Base-by-base conservation (phyloP, 208 protist genomes). In the Leishmania martiniquensis region DNA sequence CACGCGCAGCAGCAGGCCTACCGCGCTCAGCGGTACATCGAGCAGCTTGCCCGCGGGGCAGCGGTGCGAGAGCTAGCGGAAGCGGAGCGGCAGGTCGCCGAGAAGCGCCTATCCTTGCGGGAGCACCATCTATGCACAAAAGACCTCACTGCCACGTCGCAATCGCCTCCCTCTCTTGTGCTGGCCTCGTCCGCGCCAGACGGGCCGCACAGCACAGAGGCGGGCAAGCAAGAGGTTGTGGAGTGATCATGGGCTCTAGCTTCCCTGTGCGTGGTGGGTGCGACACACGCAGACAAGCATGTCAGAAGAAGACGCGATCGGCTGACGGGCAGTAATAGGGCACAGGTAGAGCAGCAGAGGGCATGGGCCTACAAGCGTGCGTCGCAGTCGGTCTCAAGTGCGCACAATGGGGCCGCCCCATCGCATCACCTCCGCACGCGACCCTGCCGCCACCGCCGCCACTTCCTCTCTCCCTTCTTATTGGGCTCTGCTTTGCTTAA, bases 41-140 rank as follows among this genome's bases (percentile, higher is more conserved):
- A 66, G 34, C 78, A 88, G 34, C 68, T 95, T 7, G 85, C 85
- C 37, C 85, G 87, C 17, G 88, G 90, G 55, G 77, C 84, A 22
- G 87, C 87, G 9, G 71, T 92, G 39, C 84, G 90, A 29, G 87
- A 91, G 45, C 62, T 88, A 49, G 88, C 88, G 4, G 76, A 83
- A 54, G 55, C 77, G 10, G 88, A 92, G 39, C 70, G 85, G 45
- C 77, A 74, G 42, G 63, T 83, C 4, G 78, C 80, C 0, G 86
- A 90, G 70, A 70, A 87, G 69, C 83, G 86, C 13, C 83, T 90
- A n/a, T 32, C 37, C n/a, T 57, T 57, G 13, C 57, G 37, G 39
- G 49, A 52, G 37, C 49, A 73, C 49, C n/a, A 52, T 60, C 55
- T 25, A 80, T 54, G 4, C 69, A n/a, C 44, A 66, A 52, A 71